phyloP scores from a whole-genome alignment of 208 protist species.

The Porcisia deanei region DNA sequence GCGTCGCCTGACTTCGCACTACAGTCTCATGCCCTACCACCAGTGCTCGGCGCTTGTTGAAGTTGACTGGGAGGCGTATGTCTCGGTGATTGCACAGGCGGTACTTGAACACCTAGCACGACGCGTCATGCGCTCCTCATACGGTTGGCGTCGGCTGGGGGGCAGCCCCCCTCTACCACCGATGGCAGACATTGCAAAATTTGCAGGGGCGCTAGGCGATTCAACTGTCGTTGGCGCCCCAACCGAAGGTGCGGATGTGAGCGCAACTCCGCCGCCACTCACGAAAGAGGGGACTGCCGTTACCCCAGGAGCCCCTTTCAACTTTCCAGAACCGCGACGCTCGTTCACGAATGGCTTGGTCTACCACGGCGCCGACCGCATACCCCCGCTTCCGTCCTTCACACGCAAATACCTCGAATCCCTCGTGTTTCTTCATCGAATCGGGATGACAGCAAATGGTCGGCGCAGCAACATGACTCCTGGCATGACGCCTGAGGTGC shows the following conservation, averaged over 20 bases:
- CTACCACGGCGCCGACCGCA: conserved; percentile 37
- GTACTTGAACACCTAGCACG: conserved; percentile 45
- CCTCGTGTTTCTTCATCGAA: conserved; percentile 47
- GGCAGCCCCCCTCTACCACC: neutral
- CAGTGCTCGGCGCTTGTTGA: conserved; percentile 45
- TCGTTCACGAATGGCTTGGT: conserved; percentile 64
- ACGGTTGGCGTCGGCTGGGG: neutral
- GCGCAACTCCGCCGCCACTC: neutral
- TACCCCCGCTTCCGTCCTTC: conserved; percentile 39
- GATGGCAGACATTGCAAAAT: conserved; percentile 5
- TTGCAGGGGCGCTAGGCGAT: conserved; percentile 6
- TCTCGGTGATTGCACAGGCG: conserved; percentile 47
- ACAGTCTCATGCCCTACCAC: conserved; percentile 34
- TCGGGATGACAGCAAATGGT: conserved; percentile 52
- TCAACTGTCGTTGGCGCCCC: neutral
- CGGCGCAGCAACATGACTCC: conserved; percentile 33
- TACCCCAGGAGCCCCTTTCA: neutral
- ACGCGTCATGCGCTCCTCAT: conserved; percentile 16
- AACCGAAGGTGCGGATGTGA: neutral
- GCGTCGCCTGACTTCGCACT: conserved; percentile 27
- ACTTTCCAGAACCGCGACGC: conserved; percentile 49
- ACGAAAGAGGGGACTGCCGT: neutral
- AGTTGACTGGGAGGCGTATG: conserved; percentile 77
- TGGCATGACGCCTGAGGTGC: conserved; percentile 54
- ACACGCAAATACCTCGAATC: conserved; percentile 28